These are phyloP conservation scores for Melanogaster broomeanus DNA, from an alignment of 768 basidiomycete species.

Conservation along the genomic window DNA sequence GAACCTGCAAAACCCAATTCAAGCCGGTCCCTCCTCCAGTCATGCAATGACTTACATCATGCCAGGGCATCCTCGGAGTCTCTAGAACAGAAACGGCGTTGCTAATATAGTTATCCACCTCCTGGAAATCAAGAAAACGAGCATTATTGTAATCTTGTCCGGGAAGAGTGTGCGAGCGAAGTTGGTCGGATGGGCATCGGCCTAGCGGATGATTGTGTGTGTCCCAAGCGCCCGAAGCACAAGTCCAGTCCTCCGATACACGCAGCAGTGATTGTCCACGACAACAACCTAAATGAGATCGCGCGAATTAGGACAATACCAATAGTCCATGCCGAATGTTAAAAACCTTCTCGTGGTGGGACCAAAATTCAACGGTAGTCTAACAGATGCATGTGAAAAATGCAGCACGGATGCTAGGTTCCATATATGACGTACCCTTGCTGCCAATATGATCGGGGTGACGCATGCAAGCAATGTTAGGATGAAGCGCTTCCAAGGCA, in stretches of 20 bases:
- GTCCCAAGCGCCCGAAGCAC: constrained; percentile 98
- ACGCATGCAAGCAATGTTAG: constrained; percentile 86
- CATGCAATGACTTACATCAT: constrained; percentile 63
- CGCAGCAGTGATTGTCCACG: constrained; percentile 82
- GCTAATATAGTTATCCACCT: constrained; percentile 75
- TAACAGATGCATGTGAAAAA: constrained; percentile 26
- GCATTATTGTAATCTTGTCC: constrained; percentile 96
- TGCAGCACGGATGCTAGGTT: background rate
- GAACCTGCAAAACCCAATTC: constrained; percentile 47
- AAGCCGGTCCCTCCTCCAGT: background rate
- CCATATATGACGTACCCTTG: constrained; percentile 50
- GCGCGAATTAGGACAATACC: background rate
- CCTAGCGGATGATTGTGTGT: constrained; percentile 85
- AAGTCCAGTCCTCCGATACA: constrained; percentile 94
- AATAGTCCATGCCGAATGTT: background rate
- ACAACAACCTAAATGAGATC: constrained; percentile 57
- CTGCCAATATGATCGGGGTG: constrained; percentile 90
- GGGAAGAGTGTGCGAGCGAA: constrained; percentile 81
- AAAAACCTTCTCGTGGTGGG: constrained; percentile 81
- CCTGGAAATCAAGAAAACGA: constrained; percentile 79
- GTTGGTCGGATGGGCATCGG: constrained; percentile 90
- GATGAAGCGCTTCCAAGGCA: constrained; percentile 78
- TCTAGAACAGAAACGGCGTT: constrained; percentile 70
- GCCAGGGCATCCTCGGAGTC: constrained; percentile 89
- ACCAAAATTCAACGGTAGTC: constrained; percentile 87